These are phyloP conservation scores for Neurospora sp. DNA, from an alignment of 2,329 filamentous ascomycete genomes.

Conservation along the genomic window DNA sequence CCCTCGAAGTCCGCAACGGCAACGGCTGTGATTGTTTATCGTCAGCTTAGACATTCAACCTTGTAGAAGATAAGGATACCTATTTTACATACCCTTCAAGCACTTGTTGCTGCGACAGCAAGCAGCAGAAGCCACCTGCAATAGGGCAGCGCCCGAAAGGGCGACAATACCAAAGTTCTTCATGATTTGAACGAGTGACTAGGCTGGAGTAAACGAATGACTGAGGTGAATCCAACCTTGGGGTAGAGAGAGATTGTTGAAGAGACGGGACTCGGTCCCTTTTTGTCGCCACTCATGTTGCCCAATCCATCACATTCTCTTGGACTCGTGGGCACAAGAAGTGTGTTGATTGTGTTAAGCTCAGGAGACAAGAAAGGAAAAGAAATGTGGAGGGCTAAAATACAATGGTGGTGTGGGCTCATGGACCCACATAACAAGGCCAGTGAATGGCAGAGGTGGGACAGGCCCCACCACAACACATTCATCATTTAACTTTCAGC, in stretches of 20 bases:
- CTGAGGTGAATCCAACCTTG: neutral
- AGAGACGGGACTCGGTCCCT: neutral
- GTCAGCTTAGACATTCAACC: neutral
- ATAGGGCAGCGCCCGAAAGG: constrained; percentile 4
- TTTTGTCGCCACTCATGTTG: neutral
- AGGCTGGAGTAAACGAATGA: neutral
- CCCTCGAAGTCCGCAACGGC: neutral
- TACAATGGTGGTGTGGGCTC: no score
- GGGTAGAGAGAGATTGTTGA: neutral
- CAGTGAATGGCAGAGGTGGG: no score
- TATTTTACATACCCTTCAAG: constrained; percentile 3
- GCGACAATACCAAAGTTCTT: constrained; percentile 5
- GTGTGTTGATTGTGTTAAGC: no score
- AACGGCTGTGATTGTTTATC: neutral
- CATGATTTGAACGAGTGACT: constrained; percentile 7
- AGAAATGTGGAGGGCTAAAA: no score
- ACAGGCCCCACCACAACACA: no score
- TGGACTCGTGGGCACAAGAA: no score
- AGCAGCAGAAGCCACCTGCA: constrained; percentile 4
- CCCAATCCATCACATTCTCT: neutral
- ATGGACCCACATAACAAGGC: no score
- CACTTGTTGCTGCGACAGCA: constrained; percentile 8
- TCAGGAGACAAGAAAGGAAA: no score
- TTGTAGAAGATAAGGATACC: neutral
- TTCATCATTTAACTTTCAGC: neutral